Base-by-base conservation (phyloP, 164 flowering plant genomes). In the Vitis amurensis region DNA sequence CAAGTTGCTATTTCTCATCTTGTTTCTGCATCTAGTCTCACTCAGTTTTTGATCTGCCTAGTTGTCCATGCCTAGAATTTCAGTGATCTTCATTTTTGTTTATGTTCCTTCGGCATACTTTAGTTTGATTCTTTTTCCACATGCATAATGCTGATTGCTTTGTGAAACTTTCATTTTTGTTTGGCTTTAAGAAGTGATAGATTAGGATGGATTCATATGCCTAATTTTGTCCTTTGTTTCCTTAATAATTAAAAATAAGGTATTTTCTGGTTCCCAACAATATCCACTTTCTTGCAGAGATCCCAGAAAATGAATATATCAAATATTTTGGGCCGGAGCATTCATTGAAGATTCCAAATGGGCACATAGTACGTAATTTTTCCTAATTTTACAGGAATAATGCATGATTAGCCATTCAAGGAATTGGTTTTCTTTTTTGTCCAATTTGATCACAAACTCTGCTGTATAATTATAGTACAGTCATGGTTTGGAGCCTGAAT, bases 281-380 rank as follows among this genome's bases (percentile, higher is more conserved):
- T 59, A 67, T 47, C 49, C 14, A 29, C 16, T 76, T 71, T 74
- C 61, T 77, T 82, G 88, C 98, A 93, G 99, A 90, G 75, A 95
- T 95, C 62, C 99, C 99, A 59, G 94, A 95, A 1, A 95, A 95
- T 61, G 94, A 90, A 63, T 95, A 95, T 74, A 86, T 81, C 68
- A 82, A 90, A 78, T 95, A 93, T 84, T 95, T 93, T 77, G 96
- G 78, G 6, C 99, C 98, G 12, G 97, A 93, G 1, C 85, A 77
- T 71, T 85, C 88, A 4, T 74, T 95, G 85, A 95, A 82, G 87
- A 86, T 86, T 72, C 97, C 93, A 14, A 68, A 74, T 68, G 91
- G 98, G 60, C 85, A 81, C 73, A 80, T 89, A 31, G 97, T 95
- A 89, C 17, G 97, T 71, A 53, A 48, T 61, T 63, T 74, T 67